Percentiles rank a stretch among this genome's conserved stretches.
These are phyloP conservation scores for Ophiostoma tasmaniense DNA, from an alignment of 2,329 filamentous ascomycete genomes.

Conservation along the genomic window DNA sequence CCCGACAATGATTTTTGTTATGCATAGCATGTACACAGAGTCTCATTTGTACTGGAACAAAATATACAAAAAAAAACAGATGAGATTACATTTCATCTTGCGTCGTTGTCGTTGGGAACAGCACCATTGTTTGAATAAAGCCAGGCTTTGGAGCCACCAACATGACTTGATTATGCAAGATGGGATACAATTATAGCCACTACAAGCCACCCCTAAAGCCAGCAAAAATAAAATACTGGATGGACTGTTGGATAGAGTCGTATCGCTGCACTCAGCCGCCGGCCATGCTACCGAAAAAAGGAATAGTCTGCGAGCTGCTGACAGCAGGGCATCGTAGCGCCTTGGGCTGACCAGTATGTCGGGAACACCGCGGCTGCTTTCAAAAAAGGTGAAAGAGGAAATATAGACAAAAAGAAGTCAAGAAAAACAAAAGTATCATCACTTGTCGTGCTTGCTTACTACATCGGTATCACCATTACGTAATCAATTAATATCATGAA, in stretches of 20 bases:
- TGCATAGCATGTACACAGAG: neutral
- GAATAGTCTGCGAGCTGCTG: constrained; percentile 1
- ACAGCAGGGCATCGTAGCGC: neutral
- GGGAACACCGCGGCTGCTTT: neutral
- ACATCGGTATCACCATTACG: neutral
- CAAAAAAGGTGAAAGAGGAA: neutral
- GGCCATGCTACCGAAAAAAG: neutral
- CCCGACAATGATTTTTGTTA: too few species aligned
- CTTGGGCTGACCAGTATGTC: neutral
- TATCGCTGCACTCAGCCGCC: neutral
- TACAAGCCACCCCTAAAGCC: neutral
- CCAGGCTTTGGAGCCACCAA: neutral
- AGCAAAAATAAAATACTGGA: too few species aligned
- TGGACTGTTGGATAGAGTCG: too few species aligned
- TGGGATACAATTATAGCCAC: neutral
- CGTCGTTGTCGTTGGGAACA: neutral
- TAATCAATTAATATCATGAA: neutral
- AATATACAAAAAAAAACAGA: too few species aligned
- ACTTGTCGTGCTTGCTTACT: neutral
- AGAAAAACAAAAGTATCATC: neutral
- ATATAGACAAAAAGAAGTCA: neutral
- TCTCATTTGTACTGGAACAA: neutral
- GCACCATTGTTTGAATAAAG: neutral
- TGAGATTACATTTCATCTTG: too few species aligned
- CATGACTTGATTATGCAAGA: neutral